Evolutionary conservation across 2,329 filamentous ascomycete genomes (phyloP).

Genomic region (Coniella lustricola): DNA sequence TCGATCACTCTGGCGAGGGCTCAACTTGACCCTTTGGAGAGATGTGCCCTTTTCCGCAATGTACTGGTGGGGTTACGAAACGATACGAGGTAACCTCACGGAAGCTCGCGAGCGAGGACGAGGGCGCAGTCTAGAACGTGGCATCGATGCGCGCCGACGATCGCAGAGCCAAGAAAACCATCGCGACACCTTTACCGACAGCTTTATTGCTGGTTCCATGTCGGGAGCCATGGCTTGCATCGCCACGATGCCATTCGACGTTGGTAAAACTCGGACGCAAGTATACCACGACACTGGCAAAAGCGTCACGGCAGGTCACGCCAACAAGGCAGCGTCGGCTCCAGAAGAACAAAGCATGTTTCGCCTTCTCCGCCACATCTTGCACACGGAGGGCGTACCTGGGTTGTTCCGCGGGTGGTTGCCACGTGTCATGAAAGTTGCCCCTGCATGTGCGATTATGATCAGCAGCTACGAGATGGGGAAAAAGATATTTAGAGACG

Average conservation of each 20-base stretch:
- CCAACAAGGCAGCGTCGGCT: slow-evolving; percentile 30
- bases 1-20: slow-evolving; percentile 77
- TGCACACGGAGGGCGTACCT: slow-evolving; percentile 69
- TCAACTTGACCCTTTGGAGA: slow-evolving; percentile 88
- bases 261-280: slow-evolving; percentile 93
- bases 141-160: slow-evolving; percentile 39
- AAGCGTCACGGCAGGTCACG: slow-evolving; percentile 25
- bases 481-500: slow-evolving; percentile 73
- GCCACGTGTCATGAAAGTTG: slow-evolving; percentile 86
- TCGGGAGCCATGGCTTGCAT: slow-evolving; percentile 83
- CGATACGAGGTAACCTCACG: slow-evolving; percentile 63
- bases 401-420: slow-evolving; percentile 91
- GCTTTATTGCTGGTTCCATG: slow-evolving; percentile 76
- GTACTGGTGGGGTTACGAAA: slow-evolving; percentile 98
- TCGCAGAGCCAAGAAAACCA: slow-evolving; percentile 64
- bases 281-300: slow-evolving; percentile 56
- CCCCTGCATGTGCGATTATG: slow-evolving; percentile 97
- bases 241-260: slow-evolving; percentile 90
- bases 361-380: slow-evolving; percentile 84
- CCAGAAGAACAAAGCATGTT: slow-evolving; percentile 76
- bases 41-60: slow-evolving; percentile 95
- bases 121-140: slow-evolving; percentile 33
- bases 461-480: slow-evolving; percentile 96
- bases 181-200: slow-evolving; percentile 74
- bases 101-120: slow-evolving; percentile 54